Base-by-base conservation (phyloP, 768 basidiomycete species). In the Podaxis sp. region DNA sequence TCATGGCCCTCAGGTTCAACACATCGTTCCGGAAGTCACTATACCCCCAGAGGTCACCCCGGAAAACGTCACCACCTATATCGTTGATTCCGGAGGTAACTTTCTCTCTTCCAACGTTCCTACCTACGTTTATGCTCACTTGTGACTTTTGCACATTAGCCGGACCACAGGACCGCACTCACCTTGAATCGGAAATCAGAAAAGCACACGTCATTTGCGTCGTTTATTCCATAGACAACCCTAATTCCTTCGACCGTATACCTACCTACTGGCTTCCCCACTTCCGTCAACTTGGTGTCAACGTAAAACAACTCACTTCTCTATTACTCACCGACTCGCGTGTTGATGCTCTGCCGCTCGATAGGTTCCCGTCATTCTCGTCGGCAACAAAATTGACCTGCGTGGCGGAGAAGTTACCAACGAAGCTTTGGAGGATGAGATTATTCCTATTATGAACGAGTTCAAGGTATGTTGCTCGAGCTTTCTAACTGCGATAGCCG, bases 171-270 rank as follows among this genome's bases (percentile, higher is more conserved):
- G 96, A 98, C 73, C 86, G 90, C 55, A 80, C 83, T 13, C 94
- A 96, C 75, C 87, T 99, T 55, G 93, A 98, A 72, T 88, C 92
- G 22, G 96, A 98, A 82, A 92, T 98, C 63, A 88, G 95, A 57
- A 95, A 97, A 74, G 96, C 96, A 11, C 96, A 99, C 79, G 96
- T 97, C 71, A 98, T 99, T 66, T 96, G 94, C 72, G 89, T 99
- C 63, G 96, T 99, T 51, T 99, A 99, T 74, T 88, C 93, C 36
- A 95, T 99, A 70, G 95, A 98, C 80, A 94, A 96, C 73, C 91
- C 96, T 36, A 90, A 92, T 70, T 95, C 95, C 13, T 99, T 99
- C 75, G 93, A 96, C 76, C 89, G 96, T 54, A 94, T 99, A 76
- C 94, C 96, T n/a, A 89, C 95, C 1, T 98, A 93, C 72, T 99